Evolutionary conservation across 257 asterid genomes (phyloP), one percentile per base, ranked within the genome.

Genomic region (Jacaranda mimosifolia): DNA sequence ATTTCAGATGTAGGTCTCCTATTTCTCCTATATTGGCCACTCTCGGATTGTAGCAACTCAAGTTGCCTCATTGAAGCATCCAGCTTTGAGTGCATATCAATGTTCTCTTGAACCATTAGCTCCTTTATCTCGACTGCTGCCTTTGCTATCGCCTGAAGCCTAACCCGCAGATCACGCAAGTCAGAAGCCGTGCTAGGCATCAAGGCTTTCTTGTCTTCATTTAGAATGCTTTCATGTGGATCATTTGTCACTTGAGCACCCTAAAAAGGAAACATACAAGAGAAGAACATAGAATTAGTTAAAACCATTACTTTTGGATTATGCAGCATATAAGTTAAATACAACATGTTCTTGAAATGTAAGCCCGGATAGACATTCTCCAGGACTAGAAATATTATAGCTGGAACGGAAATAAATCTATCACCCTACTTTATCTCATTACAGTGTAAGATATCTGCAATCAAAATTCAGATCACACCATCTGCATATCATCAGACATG

Each of bases 41-140:
- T 81, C 80, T 81, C 93, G n/a, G 93, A 82, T 57, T 93, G 92
- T 18, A 91, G 84, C 80, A 77, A 89, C 77, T 93, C 97, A 53
- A 93, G 83, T 83, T 91, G 91, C 80, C 49, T 85, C 81, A 52
- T 57, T 39, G 94, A 89, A 77, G 92, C 90, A 70, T 91, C 89
- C 57, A 96, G 88, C 85, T 90, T 89, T 68, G 89, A 77, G 58
- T 83, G 92, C 48, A 87, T 84, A 69, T 79, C 83, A 17, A 62
- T 73, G 81, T 89, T 93, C 74, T 93, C 97, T 70, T 85, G 89
- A 72, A 80, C 65, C 87, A 83, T 77, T 72, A 80, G 85, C 68
- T 86, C 88, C 82, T 85, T 89, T 58, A 82, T 78, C 79, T 89
- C 92, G 10, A 76, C 78, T 63, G 87, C 87, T 48, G 86, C 83